Percentiles rank a stretch among this genome's conserved stretches.
Evolutionary conservation across 2,329 filamentous ascomycete species (phyloP).

Genomic region (Aspergillus ibericus): DNA sequence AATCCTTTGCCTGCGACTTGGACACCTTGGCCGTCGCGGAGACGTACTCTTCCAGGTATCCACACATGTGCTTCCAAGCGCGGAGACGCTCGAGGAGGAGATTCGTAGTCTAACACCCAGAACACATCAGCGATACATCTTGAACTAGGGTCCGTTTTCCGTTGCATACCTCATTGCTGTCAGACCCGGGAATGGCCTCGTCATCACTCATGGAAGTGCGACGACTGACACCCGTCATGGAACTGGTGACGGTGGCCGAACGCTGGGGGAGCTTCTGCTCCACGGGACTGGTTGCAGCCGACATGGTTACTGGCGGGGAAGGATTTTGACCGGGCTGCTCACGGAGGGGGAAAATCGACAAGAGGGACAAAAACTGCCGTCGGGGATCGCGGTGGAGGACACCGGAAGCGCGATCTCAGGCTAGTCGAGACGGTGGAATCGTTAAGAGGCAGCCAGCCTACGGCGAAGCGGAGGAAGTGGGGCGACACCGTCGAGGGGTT

Average conservation of each 20-base stretch:
- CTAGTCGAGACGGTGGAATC: conserved; percentile 9
- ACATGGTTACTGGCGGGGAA: conserved; percentile 21
- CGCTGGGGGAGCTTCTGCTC: conserved; percentile 35
- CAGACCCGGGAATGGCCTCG: conserved; percentile 42
- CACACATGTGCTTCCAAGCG: conserved; percentile 94
- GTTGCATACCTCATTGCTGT: conserved; percentile 43
- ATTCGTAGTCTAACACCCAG: conserved; percentile 62
- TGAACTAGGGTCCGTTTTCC: background rate
- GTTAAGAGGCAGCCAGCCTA: background rate
- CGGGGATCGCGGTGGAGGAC: conserved; percentile 5
- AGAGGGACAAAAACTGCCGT: conserved; percentile 4
- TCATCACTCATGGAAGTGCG: conserved; percentile 40
- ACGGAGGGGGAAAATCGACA: background rate
- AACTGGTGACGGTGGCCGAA: conserved; percentile 34
- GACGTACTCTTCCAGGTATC: conserved; percentile 88
- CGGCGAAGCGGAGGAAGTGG: background rate
- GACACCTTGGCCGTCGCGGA: conserved; percentile 81
- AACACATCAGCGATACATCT: background rate
- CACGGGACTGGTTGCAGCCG: conserved; percentile 29
- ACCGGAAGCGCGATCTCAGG: conserved; percentile 9
- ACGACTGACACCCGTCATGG: conserved; percentile 30
- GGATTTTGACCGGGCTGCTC: background rate
- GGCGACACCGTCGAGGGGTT: background rate
- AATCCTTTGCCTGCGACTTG: conserved; percentile 84
- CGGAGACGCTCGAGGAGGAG: conserved; percentile 84